Evolutionary conservation across 1,139 yeast species (phyloP).

Genomic region (Meyerozyma carpophila): DNA sequence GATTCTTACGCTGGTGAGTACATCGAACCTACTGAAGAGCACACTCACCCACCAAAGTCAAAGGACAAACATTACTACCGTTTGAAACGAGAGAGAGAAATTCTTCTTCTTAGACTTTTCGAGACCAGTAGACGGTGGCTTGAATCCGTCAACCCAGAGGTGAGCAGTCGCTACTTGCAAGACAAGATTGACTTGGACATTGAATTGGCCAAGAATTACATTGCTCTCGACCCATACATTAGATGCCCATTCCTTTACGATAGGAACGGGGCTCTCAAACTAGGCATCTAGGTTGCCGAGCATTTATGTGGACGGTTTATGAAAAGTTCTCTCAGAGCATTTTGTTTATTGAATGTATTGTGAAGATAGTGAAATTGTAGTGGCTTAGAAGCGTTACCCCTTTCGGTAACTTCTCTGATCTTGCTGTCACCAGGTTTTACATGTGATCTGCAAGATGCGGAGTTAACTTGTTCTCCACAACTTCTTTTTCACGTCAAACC

Average conservation of each 20-base stretch:
- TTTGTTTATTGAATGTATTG: neutral
- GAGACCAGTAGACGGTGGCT: slow-evolving; percentile 38
- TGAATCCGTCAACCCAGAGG: slow-evolving; percentile 35
- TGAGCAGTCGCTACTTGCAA: slow-evolving; percentile 33
- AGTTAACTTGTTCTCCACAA: neutral
- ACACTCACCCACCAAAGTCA: slow-evolving; percentile 22
- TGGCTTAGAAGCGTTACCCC: neutral
- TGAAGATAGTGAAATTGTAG: neutral
- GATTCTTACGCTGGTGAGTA: slow-evolving; percentile 25
- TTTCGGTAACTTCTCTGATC: neutral
- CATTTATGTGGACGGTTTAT: too few relatives aligned
- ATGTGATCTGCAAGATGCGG: neutral
- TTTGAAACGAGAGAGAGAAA: slow-evolving; percentile 30
- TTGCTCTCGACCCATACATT: slow-evolving; percentile 35
- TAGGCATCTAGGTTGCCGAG: neutral
- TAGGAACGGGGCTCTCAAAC: slow-evolving; percentile 25
- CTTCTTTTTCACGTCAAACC: neutral
- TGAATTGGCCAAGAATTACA: slow-evolving; percentile 28
- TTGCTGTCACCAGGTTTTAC: too few relatives aligned
- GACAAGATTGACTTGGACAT: slow-evolving; percentile 30
- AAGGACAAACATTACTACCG: slow-evolving; percentile 25
- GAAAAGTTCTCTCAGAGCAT: neutral
- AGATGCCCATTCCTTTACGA: slow-evolving; percentile 37
- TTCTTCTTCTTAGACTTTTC: slow-evolving; percentile 22
- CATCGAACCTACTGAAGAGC: slow-evolving; percentile 24